Conservation (phyloP, 768 basidiomycete genomes). For the Tulasnella sp. region DNA sequence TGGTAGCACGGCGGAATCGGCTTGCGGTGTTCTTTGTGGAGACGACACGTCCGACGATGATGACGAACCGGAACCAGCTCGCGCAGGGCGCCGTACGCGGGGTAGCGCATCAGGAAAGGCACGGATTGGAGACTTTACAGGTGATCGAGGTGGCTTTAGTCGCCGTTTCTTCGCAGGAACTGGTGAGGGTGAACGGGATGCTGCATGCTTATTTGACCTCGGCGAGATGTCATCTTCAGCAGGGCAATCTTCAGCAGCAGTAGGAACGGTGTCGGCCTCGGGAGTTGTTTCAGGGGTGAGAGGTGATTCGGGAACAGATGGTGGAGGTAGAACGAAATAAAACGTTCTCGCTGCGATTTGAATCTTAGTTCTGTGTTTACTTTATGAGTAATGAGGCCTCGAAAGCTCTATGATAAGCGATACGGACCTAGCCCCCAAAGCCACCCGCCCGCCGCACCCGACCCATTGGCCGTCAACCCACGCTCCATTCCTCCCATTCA, state of each 20-base stretch:
- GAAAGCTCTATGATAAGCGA: neutral
- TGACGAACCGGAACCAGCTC: neutral
- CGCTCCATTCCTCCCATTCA: constrained; percentile 93
- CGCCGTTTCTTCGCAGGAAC: neutral
- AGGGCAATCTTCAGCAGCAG: neutral
- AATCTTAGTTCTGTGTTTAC: constrained; percentile 68
- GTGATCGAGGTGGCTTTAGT: neutral
- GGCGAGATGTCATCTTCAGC: neutral
- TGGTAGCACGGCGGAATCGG: neutral
- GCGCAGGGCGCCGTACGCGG: neutral
- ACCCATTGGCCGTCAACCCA: constrained; percentile 99
- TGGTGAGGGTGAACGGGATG: constrained; percentile 3
- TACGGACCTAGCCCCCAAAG: constrained; percentile 70
- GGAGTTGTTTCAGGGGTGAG: constrained; percentile 20
- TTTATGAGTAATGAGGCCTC: constrained; percentile 9
- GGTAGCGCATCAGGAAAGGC: neutral
- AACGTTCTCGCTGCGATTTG: constrained; percentile 97
- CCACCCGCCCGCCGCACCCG: constrained; percentile 77
- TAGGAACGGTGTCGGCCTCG: constrained; percentile 21
- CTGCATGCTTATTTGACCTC: neutral
- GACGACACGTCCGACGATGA: neutral
- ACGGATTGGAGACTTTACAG: neutral
- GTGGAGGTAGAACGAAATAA: constrained; percentile 91
- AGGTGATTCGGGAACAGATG: constrained; percentile 44
- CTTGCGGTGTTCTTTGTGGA: neutral